Evolutionary conservation across 331 rosid genomes (phyloP).

Genomic region (Malus hybrid): DNA sequence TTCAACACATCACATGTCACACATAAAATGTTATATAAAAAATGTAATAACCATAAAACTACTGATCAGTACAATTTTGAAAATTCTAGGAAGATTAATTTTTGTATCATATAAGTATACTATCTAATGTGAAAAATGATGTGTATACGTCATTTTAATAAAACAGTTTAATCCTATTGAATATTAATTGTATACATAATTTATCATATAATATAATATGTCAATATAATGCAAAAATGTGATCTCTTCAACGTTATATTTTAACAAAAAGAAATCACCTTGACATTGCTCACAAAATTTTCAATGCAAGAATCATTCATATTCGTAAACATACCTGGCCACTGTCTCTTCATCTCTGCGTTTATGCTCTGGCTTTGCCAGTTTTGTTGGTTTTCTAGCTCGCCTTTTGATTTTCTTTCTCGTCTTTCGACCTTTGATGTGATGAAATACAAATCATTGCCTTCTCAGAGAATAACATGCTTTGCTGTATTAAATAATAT

Average conservation of each 20-base stretch:
- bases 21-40: too few relatives aligned
- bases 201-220: too few relatives aligned
- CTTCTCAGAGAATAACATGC: neutral
- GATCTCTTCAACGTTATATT: too few relatives aligned
- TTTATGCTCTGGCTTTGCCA: neutral
- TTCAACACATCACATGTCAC: too few relatives aligned
- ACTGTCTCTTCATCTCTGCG: neutral
- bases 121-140: too few relatives aligned
- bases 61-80: neutral
- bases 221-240: too few relatives aligned
- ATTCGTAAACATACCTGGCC: neutral
- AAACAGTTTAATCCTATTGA: too few relatives aligned
- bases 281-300: too few relatives aligned
- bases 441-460: neutral
- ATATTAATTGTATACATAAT: too few relatives aligned
- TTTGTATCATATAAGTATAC: neutral
- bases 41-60: neutral
- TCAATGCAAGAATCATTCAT: neutral
- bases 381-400: slow-evolving; percentile 7
- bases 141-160: too few relatives aligned
- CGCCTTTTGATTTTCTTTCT: neutral
- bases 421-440: neutral
- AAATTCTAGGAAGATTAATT: neutral
- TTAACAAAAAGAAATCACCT: too few relatives aligned
- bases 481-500: neutral